phyloP scores from a whole-genome alignment of 1,284 basidiomycete species.

The Phaffia rhodozyma region DNA sequence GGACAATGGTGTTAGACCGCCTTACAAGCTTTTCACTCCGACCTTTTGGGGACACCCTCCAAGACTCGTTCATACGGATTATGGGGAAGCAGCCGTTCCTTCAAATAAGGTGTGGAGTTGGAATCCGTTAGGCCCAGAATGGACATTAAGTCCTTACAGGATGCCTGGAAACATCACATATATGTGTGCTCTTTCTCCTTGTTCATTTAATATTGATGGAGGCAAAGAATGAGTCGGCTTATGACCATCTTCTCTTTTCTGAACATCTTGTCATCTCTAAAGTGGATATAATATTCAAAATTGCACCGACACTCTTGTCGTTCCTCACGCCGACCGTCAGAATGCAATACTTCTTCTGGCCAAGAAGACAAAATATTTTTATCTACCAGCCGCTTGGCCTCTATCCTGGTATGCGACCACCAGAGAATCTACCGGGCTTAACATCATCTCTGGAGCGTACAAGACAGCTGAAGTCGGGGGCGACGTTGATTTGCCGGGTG shows the following conservation, averaged over 20 bases:
- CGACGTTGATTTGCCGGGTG: conserved; percentile 26
- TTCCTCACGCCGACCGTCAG: conserved; percentile 22
- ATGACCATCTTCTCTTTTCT: conserved; percentile 28
- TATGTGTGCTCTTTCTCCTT: not conserved
- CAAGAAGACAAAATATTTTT: conserved; percentile 27
- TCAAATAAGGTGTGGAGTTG: conserved; percentile 27
- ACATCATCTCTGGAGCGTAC: conserved; percentile 24
- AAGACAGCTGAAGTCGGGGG: conserved; percentile 18
- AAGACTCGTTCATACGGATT: not conserved
- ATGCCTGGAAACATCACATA: not conserved
- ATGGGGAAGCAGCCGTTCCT: conserved; percentile 22
- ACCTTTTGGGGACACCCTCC: conserved; percentile 21
- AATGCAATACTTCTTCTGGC: conserved; percentile 29
- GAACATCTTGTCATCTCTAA: conserved; percentile 27
- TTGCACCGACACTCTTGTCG: conserved; percentile 25
- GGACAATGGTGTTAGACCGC: conserved; percentile 28
- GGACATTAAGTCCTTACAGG: conserved; percentile 26
- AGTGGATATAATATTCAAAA: conserved; percentile 28
- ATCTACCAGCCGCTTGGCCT: conserved; percentile 19
- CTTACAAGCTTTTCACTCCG: conserved; percentile 28
- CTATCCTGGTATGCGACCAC: conserved; percentile 23
- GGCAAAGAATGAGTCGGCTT: not conserved
- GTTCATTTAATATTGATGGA: conserved; percentile 3
- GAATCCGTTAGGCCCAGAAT: conserved; percentile 30
- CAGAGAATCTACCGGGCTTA: conserved; percentile 20